Percentiles rank a stretch among this genome's conserved stretches.
These are phyloP conservation scores for Sporothrix schenckii DNA, from an alignment of 2,329 filamentous ascomycete species.

Conservation along the genomic window DNA sequence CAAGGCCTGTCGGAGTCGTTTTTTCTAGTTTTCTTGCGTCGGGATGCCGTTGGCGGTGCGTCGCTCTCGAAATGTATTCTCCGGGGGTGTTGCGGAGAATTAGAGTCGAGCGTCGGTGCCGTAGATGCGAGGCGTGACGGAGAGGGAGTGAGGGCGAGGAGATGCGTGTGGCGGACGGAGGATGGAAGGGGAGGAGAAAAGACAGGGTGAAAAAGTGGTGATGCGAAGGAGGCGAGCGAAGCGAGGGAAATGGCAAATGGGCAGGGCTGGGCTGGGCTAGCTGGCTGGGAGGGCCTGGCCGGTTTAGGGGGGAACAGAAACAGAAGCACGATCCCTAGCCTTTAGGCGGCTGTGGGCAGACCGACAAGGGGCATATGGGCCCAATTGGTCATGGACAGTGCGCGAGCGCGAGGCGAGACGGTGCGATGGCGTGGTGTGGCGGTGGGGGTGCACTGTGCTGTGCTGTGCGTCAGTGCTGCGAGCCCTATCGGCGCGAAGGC, in stretches of 20 bases:
- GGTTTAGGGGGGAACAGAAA: slow-evolving; percentile 13
- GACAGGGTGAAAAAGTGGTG: slow-evolving; percentile 15
- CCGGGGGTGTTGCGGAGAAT: neutral
- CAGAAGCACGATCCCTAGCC: slow-evolving; percentile 16
- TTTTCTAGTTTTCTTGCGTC: neutral
- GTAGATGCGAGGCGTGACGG: neutral
- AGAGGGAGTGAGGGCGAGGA: neutral
- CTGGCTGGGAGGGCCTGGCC: neutral
- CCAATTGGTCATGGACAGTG: neutral
- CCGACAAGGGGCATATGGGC: slow-evolving; percentile 8
- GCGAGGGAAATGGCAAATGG: slow-evolving; percentile 9
- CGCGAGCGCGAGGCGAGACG: slow-evolving; percentile 14
- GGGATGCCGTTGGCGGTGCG: neutral
- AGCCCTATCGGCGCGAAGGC: neutral
- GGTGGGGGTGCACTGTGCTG: neutral
- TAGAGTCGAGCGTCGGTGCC: slow-evolving; percentile 1
- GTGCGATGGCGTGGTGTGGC: neutral
- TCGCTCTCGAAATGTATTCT: neutral
- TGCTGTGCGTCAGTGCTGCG: neutral
- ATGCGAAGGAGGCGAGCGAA: slow-evolving; percentile 19
- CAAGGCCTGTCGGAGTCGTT: neutral
- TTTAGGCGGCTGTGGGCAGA: slow-evolving; percentile 20
- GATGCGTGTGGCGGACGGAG: neutral
- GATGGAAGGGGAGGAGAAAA: neutral
- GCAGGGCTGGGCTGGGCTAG: slow-evolving; percentile 19